Evolutionary conservation across 805 yeast species (phyloP), one percentile per base, ranked within the genome.

Genomic region (Zygoascus tannicola): DNA sequence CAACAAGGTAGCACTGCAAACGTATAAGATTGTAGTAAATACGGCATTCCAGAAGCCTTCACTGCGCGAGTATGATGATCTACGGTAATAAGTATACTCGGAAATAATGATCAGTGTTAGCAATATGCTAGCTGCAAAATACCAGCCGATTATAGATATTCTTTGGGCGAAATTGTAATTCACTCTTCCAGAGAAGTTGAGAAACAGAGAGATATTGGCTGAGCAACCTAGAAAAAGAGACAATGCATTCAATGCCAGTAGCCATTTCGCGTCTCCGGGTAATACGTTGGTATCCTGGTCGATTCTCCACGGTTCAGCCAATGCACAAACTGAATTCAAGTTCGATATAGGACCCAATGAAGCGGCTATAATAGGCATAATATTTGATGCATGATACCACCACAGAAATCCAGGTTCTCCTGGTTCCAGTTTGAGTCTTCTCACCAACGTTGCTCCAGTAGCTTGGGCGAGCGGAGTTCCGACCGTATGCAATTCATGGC

Each of bases 21-120:
- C 71, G 59, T 87, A 85, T 21, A 84, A 62, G 1, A 70, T 64
- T 3, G 76, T 70, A 0, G 94, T 83, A 47, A 81, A 63, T 0
- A 75, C 74, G 0, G 86, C 94, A 59, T 71, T 81, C 87, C 88
- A 86, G 57, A 74, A 86, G 1, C 94, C 95, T 50, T 76, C 80
- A 66, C 12, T 67, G 62, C 4, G 33, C 19, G 43, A 52, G 56
- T 21, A 45, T 21, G 20, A 40, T 16, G 40, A 50, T 12, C 30
- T 7, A 7, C 30, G 30, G 38, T 64, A 59, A 41, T 64, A 63
- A 2, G 44, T 43, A n/a, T 46, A 47, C 38, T 67, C 57, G 5
- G 73, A 59, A 2, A 69, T 55, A 4, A 72, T 51, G 1, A 81
- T 58, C 2, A 73, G 78, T 0, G 66, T 66, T 41, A 81, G 44